Percentiles rank a stretch among this genome's conserved stretches.
Evolutionary conservation across 176 grass and related monocot species (phyloP).

Genomic region (Phoenix dactylifera): DNA sequence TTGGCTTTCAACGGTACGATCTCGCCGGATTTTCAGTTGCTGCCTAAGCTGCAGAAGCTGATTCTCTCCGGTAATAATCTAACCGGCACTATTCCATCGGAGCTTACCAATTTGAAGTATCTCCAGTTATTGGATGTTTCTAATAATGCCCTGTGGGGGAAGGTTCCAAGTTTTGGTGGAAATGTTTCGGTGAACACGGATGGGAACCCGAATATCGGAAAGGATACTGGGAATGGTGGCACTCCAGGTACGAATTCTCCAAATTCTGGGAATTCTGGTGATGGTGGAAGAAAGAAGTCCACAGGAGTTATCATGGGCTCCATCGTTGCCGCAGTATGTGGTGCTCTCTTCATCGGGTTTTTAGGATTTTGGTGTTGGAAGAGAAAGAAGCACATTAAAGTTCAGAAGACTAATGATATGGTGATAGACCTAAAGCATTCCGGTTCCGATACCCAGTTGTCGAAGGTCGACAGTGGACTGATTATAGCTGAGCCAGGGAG

Average conservation of each 20-base stretch:
- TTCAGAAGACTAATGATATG: neutral
- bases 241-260: neutral
- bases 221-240: neutral
- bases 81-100: constrained; percentile 6
- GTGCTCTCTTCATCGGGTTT: neutral
- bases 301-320: neutral
- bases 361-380: neutral
- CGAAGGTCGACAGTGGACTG: neutral
- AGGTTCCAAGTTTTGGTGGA: constrained; percentile 3
- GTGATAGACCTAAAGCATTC: constrained; percentile 1
- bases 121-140: constrained; percentile 19
- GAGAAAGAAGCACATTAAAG: neutral
- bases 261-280: neutral
- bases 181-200: constrained; percentile 3
- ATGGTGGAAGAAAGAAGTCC: neutral
- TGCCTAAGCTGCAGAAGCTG: constrained; percentile 13
- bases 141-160: constrained; percentile 12
- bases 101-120: neutral
- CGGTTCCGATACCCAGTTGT: constrained; percentile 6
- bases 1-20: constrained; percentile 12
- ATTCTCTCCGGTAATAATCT: constrained; percentile 12
- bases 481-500: too few species aligned
- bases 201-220: constrained; percentile 11
- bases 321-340: neutral
- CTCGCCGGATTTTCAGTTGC: constrained; percentile 1